Conservation (phyloP, 495 filamentous ascomycete species). For the Chaetomium fimeti region DNA sequence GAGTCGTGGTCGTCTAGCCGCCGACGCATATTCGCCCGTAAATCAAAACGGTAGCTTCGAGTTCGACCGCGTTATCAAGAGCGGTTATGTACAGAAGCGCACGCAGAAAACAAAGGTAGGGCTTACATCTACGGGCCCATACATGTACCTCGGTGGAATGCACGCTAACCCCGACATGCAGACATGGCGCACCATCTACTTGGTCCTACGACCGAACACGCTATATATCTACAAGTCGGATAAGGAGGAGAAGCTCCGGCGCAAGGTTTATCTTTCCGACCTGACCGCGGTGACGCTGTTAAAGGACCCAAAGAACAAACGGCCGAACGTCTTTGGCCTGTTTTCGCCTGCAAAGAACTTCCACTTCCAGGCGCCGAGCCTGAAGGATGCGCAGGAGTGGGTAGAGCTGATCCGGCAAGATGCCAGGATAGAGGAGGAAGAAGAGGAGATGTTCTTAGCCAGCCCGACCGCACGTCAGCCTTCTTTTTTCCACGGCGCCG, state of each 20-base stretch:
- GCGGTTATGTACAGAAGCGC: slow-evolving; percentile 78
- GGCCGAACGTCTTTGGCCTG: slow-evolving; percentile 82
- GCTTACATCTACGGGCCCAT: neutral
- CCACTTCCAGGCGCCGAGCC: slow-evolving; percentile 73
- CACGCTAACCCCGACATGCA: slow-evolving; percentile 35
- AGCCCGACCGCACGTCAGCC: slow-evolving; percentile 52
- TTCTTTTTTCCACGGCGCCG: slow-evolving; percentile 32
- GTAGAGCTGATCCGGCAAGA: slow-evolving; percentile 75
- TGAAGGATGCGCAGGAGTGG: slow-evolving; percentile 82
- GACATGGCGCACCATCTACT: slow-evolving; percentile 85
- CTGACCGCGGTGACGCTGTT: slow-evolving; percentile 86
- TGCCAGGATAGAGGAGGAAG: slow-evolving; percentile 80
- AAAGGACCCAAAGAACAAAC: slow-evolving; percentile 79
- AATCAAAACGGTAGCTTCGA: slow-evolving; percentile 95
- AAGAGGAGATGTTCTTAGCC: slow-evolving; percentile 71
- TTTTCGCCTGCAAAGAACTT: slow-evolving; percentile 90
- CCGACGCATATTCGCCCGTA: slow-evolving; percentile 57
- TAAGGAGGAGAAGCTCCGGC: slow-evolving; percentile 81
- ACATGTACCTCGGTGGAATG: neutral
- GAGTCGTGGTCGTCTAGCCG: slow-evolving; percentile 28
- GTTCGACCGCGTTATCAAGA: slow-evolving; percentile 89
- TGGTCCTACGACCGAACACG: slow-evolving; percentile 90
- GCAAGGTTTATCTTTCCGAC: slow-evolving; percentile 83
- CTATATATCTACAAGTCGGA: slow-evolving; percentile 93
- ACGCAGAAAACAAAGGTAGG: slow-evolving; percentile 90